phyloP scores from a whole-genome alignment of 768 basidiomycete genomes.

The Daedaleopsis nitida region DNA sequence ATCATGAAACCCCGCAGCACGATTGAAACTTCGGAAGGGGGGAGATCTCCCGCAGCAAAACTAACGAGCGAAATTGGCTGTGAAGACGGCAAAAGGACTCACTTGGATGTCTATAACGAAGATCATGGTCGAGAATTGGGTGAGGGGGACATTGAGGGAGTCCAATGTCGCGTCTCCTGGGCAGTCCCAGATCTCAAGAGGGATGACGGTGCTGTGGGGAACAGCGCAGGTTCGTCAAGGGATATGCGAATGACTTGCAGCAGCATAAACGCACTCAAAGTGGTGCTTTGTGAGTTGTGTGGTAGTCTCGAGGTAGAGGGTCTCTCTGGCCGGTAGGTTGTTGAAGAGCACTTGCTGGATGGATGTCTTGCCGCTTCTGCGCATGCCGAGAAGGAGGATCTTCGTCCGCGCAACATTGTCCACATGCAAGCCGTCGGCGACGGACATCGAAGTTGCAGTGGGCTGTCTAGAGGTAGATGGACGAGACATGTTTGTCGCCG shows the following conservation, averaged over 20 bases:
- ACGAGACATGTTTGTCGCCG: conserved; percentile 1
- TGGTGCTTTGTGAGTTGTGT: conserved; percentile 71
- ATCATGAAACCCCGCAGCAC: neutral
- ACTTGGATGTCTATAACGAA: conserved; percentile 97
- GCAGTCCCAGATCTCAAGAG: conserved; percentile 94
- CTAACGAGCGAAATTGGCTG: neutral
- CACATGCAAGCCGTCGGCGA: neutral
- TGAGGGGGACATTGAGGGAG: conserved; percentile 72
- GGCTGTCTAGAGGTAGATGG: conserved; percentile 8
- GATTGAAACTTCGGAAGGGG: neutral
- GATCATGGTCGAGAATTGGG: conserved; percentile 81
- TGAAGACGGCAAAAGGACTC: conserved; percentile 28
- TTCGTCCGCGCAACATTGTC: conserved; percentile 51
- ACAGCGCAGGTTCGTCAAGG: neutral
- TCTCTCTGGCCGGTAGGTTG: conserved; percentile 76
- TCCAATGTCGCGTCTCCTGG: conserved; percentile 85
- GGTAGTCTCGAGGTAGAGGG: conserved; percentile 89
- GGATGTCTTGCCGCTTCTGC: conserved; percentile 90
- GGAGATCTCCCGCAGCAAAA: neutral
- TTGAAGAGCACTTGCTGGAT: conserved; percentile 93
- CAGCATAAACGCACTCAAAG: conserved; percentile 68
- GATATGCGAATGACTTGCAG: conserved; percentile 5
- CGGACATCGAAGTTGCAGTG: neutral
- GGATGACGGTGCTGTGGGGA: conserved; percentile 78
- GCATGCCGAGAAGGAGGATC: conserved; percentile 71